Base-by-base conservation (phyloP, 2,329 filamentous ascomycete genomes). In the Alternaria viburni region DNA sequence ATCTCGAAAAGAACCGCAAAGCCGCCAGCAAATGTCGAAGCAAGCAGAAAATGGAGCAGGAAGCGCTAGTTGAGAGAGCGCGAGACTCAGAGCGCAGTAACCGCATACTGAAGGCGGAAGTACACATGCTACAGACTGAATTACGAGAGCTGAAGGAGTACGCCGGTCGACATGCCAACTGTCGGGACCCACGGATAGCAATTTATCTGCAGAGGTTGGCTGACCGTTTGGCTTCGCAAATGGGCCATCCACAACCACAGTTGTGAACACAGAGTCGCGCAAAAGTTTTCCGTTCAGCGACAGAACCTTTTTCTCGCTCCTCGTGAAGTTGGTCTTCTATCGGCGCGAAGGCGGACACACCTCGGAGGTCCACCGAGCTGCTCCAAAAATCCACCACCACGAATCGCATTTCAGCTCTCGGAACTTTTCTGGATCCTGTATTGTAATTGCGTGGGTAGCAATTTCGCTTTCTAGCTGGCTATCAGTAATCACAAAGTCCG, bases 21-120 rank as follows among this genome's bases (percentile, higher is more conserved):
- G 91, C 91, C 0, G 91, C 91, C 1, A 90, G 87, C 72, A 92
- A 92, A 72, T 93, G 90, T 72, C 86, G 91, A 5, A 86, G 87
- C 70, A 92, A 91, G 79, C 87, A 88, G 74, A 88, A 87, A 72
- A 81, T 82, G 63, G 83, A 86, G 62, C 84, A 83, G 15, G 81
- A 84, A 54, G 75, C 81, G 28, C 81, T 88, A 3, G 84, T 87
- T 54, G 79, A 81, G 57, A 74, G 70, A 51, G 77, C 80, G 5
- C 75, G 81, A 26, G 73, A 76, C 2, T 68, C 73, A 3, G 77
- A 77, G 51, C 62, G 66, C 15, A 70, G 56, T 43, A 78, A 78
- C 56, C 73, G 70, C 28, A 50, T 67, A 19, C 65, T 80, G 7
- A 77, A 74, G 32, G 66, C 70, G 5, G 74, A 78, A 45, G 67